Evolutionary conservation across 345 rosid species (phyloP).

Genomic region (Brassica juncea): DNA sequence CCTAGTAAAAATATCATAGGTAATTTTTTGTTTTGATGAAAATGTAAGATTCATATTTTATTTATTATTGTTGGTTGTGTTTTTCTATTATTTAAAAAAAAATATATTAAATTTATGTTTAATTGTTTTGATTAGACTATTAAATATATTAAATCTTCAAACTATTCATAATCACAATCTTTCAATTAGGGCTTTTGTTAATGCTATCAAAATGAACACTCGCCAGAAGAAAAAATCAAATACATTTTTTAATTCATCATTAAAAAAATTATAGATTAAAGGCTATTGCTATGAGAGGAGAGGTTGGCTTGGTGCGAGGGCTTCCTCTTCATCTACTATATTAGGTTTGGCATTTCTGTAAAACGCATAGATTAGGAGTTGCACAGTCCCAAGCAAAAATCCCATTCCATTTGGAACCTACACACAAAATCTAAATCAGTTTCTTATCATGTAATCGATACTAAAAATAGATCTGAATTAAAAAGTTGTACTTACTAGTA

Average conservation of each 20-base stretch:
- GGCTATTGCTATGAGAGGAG: slow-evolving; percentile 15
- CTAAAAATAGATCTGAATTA: background rate
- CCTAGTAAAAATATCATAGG: too few species aligned
- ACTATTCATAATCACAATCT: background rate
- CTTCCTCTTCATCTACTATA: slow-evolving; percentile 25
- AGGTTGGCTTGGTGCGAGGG: slow-evolving; percentile 29
- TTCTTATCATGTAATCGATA: background rate
- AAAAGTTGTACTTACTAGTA: slow-evolving; percentile 48
- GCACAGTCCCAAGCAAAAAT: slow-evolving; percentile 57
- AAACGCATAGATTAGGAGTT: slow-evolving; percentile 57
- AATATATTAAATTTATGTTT: too few species aligned
- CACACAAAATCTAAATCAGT: background rate
- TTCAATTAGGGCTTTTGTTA: background rate
- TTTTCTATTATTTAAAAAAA: too few species aligned
- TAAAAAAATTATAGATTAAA: background rate
- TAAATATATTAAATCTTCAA: too few species aligned
- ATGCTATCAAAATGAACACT: background rate
- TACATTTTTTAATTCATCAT: background rate
- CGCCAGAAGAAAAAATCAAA: background rate
- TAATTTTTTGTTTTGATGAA: too few species aligned
- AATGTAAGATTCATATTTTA: too few species aligned
- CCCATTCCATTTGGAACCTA: slow-evolving; percentile 78
- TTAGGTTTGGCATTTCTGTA: slow-evolving; percentile 50
- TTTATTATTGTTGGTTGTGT: too few species aligned
- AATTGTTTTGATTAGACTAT: too few species aligned